phyloP scores from a whole-genome alignment of 106 monocot species.

The Iris macrosiphon region DNA sequence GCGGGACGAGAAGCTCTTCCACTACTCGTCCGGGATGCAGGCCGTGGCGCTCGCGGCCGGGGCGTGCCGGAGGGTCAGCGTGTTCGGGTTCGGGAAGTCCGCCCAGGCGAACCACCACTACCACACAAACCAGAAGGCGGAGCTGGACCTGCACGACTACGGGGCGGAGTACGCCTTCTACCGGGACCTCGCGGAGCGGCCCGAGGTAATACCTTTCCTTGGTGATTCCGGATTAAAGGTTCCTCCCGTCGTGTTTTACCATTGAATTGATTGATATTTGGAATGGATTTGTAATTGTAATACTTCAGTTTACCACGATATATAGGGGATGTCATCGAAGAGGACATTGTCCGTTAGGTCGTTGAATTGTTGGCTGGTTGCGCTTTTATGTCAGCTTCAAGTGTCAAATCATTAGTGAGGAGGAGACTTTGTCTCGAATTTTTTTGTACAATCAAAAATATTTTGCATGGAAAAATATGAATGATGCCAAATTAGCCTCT shows the following conservation, averaged over 20 bases:
- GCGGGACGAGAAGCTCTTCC: conserved; percentile 57
- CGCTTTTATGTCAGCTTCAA: no score
- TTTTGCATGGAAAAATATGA: no score
- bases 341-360: no score
- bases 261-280: conserved; percentile 2
- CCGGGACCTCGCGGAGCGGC: conserved; percentile 39
- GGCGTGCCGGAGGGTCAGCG: conserved; percentile 50
- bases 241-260: conserved; percentile 51
- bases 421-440: no score
- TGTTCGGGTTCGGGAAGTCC: conserved; percentile 88
- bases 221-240: conserved; percentile 45
- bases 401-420: no score
- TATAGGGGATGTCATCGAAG: no score
- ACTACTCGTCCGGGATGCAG: conserved; percentile 89
- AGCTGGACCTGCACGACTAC: conserved; percentile 84
- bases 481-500: no score
- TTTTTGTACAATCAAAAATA: no score
- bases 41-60: conserved; percentile 71
- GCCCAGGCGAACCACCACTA: conserved; percentile 72
- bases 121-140: conserved; percentile 81
- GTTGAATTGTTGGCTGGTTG: no score
- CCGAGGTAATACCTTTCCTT: conserved; percentile 61
- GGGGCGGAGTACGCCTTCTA: conserved; percentile 84
- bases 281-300: no score
- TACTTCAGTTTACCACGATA: no score